Conservation (phyloP, 2,329 filamentous ascomycete genomes). For the Aspergillus ustus region DNA sequence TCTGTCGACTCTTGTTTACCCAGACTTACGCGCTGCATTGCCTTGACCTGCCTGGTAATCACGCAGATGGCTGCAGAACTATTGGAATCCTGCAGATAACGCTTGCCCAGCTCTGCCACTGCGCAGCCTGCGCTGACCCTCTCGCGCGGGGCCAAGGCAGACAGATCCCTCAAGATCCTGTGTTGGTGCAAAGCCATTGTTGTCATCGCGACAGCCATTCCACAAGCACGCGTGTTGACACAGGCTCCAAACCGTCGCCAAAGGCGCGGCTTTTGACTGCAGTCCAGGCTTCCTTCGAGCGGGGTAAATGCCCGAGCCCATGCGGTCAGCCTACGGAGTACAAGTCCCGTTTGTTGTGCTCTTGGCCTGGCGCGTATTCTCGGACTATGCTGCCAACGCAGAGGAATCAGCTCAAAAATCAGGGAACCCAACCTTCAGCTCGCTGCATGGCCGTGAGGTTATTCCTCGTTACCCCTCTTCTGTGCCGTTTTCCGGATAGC, state of each 20-base stretch:
- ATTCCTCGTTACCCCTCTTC: background rate
- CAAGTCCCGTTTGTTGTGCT: background rate
- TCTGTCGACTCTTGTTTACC: background rate
- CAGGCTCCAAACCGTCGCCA: background rate
- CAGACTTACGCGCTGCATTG: background rate
- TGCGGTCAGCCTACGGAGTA: background rate
- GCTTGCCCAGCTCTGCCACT: background rate
- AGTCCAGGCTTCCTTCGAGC: background rate
- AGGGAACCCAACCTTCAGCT: background rate
- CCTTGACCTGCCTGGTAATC: background rate
- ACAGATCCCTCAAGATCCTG: background rate
- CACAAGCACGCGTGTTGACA: background rate
- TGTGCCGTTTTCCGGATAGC: background rate
- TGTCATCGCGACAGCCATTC: background rate
- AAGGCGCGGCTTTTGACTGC: background rate
- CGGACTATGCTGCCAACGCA: background rate
- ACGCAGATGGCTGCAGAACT: background rate
- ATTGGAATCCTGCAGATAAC: background rate
- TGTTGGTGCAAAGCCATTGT: background rate
- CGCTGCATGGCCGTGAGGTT: background rate
- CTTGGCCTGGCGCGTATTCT: slow-evolving; percentile 2
- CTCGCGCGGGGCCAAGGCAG: background rate
- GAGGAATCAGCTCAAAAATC: background rate
- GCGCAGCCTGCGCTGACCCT: background rate
- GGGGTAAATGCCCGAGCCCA: background rate